Base-by-base conservation (phyloP, 2,329 filamentous ascomycete species). In the Venturia asperata region DNA sequence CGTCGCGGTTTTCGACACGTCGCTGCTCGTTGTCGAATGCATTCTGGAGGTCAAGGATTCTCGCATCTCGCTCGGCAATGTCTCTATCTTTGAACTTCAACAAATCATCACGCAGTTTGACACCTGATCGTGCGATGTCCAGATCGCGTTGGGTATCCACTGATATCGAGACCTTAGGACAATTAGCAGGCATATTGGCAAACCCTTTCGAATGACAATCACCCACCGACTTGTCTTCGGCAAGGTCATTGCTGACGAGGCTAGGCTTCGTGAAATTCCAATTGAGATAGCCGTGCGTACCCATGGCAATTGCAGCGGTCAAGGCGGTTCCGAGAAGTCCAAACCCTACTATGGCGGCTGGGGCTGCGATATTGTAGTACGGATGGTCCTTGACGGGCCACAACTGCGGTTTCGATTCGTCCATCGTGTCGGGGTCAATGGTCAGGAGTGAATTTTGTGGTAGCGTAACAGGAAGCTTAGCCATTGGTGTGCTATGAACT, bases 201-300 rank as follows among this genome's bases (percentile, higher is more conserved):
- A 24, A 1, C 2, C 2, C 5, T 1, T 7, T 1, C 3, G n/a
- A 11, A 21, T 1, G 9, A 21, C n/a, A 1, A 3, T 24, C 2
- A 47, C 2, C 24, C 2, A 47, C 45, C 45, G n/a, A 9, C 6
- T 47, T 9, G n/a, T 21, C 45, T 47, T 47, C 7, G n/a, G 45
- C 9, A 21, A 47, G 45, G 17, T 47, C 45, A n/a, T 2, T 21
- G 24, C 24, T 9, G n/a, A n/a, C 45, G 19, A n/a, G 45, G 19
- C 45, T 47, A 19, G n/a, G n/a, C n/a, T 47, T 47, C 45, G 45
- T 11, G n/a, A 5, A 1, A 2, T 47, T 47, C 49, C 49, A 55
- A 3, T n/a, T 55, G 7, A 24, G 13, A 24, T 34, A 34, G 21
- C 24, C 24, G 21, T 55, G 21, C 2, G 30, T 30, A 10, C 49